Evolutionary conservation across 495 filamentous ascomycete species (phyloP), one percentile per base, ranked within the genome.

Genomic region (Lasiosphaeriaceae sp.): DNA sequence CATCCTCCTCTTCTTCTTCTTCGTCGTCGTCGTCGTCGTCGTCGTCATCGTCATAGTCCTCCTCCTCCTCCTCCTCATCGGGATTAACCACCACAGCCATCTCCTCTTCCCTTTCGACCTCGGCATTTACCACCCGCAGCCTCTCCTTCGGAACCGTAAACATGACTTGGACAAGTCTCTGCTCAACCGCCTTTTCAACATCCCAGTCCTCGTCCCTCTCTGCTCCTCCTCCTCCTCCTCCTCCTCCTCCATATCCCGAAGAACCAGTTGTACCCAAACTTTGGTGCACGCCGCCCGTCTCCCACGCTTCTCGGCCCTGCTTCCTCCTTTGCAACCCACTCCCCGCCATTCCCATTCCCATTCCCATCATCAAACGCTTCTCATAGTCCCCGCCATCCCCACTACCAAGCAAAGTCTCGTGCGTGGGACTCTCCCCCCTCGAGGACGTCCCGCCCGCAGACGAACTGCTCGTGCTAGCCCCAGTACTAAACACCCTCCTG

Each of bases 131-230:
- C 12, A 97, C 90, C 49, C 93, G 77, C 61, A 97, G 67, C 68
- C 80, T 83, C 74, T 91, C 87, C 68, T 84, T 88, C 47, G 93
- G 93, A 55, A 96, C 90, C 1, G 92, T 96, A 70, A 95, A 97
- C 77, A 95, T 95, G 58, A 95, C 83, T 73, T 97, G 93, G 57
- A 97, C 92, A 16, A 90, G 80, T 44, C 91, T 71, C 50, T 81
- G 83, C 71, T 92, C 86, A 1, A 88, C 87, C 6, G 90, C 90
- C 45, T 81, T 81, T 68, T 97, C 93, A 34, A 96, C 81, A 65
- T 96, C 92, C 92, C 92, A 96, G 49, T 96, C 92, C 4, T 85
- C 65, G 29, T 65, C 59, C 37, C 54, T 22, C 20, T 55, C 44
- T 20, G 26, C n/a, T 22, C 55, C 46, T 12, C 34, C 11, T 29